Evolutionary conservation across 768 basidiomycete genomes (phyloP).

Genomic region (Psilocybe tampanensis): DNA sequence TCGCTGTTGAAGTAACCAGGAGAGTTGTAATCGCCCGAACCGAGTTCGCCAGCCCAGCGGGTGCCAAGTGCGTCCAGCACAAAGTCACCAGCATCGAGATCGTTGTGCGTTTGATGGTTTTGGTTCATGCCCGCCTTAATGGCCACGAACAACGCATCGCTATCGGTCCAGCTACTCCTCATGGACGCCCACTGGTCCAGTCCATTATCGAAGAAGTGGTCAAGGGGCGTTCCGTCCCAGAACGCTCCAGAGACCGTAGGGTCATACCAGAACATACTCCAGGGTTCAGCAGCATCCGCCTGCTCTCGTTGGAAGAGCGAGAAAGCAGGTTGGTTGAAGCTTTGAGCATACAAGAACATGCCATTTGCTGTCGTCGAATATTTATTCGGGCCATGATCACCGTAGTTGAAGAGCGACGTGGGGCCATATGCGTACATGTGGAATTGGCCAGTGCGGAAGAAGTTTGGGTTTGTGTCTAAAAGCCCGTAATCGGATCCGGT

Average conservation of each 20-base stretch:
- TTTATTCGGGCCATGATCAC: slow-evolving; percentile 93
- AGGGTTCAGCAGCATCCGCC: slow-evolving; percentile 78
- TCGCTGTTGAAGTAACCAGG: slow-evolving; percentile 79
- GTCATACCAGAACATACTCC: slow-evolving; percentile 94
- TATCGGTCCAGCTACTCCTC: slow-evolving; percentile 92
- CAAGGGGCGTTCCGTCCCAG: slow-evolving; percentile 86
- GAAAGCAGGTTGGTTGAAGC: slow-evolving; percentile 73
- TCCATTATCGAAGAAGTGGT: slow-evolving; percentile 75
- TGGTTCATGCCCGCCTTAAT: slow-evolving; percentile 84
- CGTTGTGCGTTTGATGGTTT: slow-evolving; percentile 92
- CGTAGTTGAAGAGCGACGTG: slow-evolving; percentile 84
- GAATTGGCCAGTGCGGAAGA: slow-evolving; percentile 73
- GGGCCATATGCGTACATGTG: slow-evolving; percentile 89
- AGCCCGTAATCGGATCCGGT: slow-evolving; percentile 85
- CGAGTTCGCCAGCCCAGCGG: slow-evolving; percentile 95
- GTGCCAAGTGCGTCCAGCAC: slow-evolving; percentile 92
- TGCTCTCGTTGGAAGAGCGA: slow-evolving; percentile 92
- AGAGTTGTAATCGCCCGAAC: slow-evolving; percentile 81
- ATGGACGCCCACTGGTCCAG: slow-evolving; percentile 88
- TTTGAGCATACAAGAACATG: slow-evolving; percentile 75
- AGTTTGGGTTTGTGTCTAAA: slow-evolving; percentile 69
- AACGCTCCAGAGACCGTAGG: slow-evolving; percentile 82
- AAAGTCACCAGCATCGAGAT: slow-evolving; percentile 94
- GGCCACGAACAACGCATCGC: slow-evolving; percentile 79
- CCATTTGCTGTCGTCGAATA: slow-evolving; percentile 91